Base-by-base conservation (phyloP, 129 eudicot species). In the Chrysanthemum makinoi region DNA sequence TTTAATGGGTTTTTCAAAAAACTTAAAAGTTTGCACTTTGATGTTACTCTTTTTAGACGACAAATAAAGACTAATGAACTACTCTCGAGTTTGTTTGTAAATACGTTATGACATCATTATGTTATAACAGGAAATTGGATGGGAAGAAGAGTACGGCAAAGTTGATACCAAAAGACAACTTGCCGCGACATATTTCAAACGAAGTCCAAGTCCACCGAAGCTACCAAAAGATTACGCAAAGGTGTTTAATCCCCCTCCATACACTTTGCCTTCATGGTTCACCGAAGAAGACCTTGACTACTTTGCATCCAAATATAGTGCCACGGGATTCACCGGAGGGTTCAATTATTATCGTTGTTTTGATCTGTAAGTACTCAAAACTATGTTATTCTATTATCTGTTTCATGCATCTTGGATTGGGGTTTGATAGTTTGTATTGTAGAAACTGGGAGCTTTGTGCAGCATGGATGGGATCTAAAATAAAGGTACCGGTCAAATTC, bases 401-500 rank as follows among this genome's bases (percentile, higher is more conserved):
- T 28, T 28, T 4, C 30, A 28, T 28, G 30, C 30, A 28, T 28
- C 30, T 63, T n/a, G 12, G 44, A 39, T 39, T 5, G 44, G 44
- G 44, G 44, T 39, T 39, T 43, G 13, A 14, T 43, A 43, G 50
- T 24, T 33, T 52, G 55, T 5, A 14, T 33, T 77, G 81, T 66
- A 90, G 97, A 73, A 90, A 81, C 69, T 90, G 97, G 97, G 95
- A 90, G 84, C 71, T 90, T 11, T 74, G 81, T 57, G 88, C 89
- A 7, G 74, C 91, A 8, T 90, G 89, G 87, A 87, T 86, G 0
- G 88, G 88, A 14, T 72, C 75, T 28, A 87, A 90, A 81, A 80
- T 90, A 69, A 68, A 15, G 70, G 88, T 90, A 68, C 97, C 97
- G 0, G 89, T 85, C 17, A 90, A 85, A 77, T 90, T 85, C 65